phyloP scores from a whole-genome alignment of 2,329 filamentous ascomycete genomes.

The Alternaria hordeiaustralica region DNA sequence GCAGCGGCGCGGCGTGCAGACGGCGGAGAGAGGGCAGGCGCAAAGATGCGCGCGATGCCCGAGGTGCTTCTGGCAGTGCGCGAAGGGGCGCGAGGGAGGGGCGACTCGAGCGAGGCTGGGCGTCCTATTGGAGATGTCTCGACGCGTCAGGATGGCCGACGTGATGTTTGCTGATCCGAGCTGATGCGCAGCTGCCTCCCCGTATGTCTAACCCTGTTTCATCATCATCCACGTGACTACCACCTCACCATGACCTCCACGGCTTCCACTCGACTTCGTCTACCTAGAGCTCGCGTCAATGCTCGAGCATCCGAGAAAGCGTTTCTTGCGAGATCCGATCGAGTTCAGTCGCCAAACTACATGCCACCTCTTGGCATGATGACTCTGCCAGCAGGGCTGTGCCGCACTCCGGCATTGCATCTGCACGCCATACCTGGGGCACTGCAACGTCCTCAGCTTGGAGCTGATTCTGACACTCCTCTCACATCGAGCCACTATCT shows the following conservation, averaged over 20 bases:
- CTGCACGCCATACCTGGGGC: neutral
- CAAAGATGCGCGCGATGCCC: slow-evolving; percentile 21
- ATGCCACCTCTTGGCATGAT: neutral
- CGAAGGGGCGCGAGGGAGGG: neutral
- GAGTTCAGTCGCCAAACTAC: neutral
- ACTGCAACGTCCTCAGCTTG: neutral
- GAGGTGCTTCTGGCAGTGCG: slow-evolving; percentile 4
- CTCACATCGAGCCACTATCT: neutral
- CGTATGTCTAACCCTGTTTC: slow-evolving; percentile 13
- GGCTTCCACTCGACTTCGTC: neutral
- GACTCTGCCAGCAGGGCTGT: neutral
- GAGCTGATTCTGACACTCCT: neutral
- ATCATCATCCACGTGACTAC: slow-evolving; percentile 11
- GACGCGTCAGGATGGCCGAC: slow-evolving; percentile 15
- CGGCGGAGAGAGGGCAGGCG: slow-evolving; percentile 14
- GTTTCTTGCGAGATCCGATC: neutral
- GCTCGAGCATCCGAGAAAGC: neutral
- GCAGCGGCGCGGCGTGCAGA: slow-evolving; percentile 10
- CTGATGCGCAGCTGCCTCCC: slow-evolving; percentile 10
- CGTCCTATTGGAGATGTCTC: neutral
- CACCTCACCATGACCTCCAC: neutral
- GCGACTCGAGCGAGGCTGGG: neutral
- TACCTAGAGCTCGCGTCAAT: neutral
- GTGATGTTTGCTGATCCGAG: slow-evolving; percentile 22
- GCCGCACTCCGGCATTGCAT: neutral